A percentile compares a stretch with the other conserved stretches of the same genome.
These are phyloP conservation scores for Eucalyptus melliodora DNA, from an alignment of 345 rosid species.

Conservation along the genomic window DNA sequence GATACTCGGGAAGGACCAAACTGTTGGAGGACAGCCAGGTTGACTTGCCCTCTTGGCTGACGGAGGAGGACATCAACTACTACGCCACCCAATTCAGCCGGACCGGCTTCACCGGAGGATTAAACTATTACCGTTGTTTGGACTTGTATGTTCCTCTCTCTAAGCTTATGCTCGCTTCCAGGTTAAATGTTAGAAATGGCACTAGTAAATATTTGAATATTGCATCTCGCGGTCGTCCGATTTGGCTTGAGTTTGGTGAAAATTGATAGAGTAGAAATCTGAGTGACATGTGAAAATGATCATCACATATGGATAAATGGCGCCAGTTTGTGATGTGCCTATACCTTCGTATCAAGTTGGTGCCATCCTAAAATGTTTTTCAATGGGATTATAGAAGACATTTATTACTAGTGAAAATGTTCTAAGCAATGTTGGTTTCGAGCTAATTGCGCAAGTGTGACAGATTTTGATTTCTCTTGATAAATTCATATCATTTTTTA, in stretches of 20 bases:
- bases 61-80: conserved; percentile 15
- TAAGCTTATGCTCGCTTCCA: background rate
- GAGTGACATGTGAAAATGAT: background rate
- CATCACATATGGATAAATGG: background rate
- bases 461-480: background rate
- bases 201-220: background rate
- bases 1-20: conserved; percentile 18
- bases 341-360: background rate
- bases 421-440: background rate
- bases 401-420: background rate
- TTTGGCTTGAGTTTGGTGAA: background rate
- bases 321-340: background rate
- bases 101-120: conserved; percentile 22
- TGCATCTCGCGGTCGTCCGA: no score
- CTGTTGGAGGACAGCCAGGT: background rate
- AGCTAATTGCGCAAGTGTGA: background rate
- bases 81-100: background rate
- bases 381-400: background rate
- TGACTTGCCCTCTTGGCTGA: conserved; percentile 53
- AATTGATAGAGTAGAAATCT: background rate
- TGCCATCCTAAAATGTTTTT: background rate
- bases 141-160: conserved; percentile 3
- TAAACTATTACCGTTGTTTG: conserved; percentile 27
- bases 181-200: background rate
- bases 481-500: background rate